These are phyloP conservation scores for Populus tomentosa DNA, from an alignment of 441 rosid genomes.

Conservation along the genomic window DNA sequence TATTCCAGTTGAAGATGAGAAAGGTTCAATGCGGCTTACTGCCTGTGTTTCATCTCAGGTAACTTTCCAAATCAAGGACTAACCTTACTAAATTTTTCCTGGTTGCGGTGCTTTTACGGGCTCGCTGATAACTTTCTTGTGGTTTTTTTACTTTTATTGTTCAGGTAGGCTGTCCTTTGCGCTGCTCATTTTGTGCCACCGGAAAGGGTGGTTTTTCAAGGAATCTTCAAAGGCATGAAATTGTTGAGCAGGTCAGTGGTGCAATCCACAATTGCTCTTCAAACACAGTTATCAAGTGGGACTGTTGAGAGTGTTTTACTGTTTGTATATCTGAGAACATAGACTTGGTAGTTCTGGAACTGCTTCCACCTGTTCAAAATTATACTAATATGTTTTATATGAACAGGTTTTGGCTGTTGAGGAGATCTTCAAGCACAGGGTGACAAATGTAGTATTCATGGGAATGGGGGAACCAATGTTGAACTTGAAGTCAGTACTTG, in stretches of 20 bases:
- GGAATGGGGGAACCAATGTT: slow-evolving; percentile 99
- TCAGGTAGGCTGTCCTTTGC: slow-evolving; percentile 94
- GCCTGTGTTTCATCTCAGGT: slow-evolving; percentile 98
- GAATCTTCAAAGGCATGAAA: slow-evolving; percentile 85
- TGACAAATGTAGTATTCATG: slow-evolving; percentile 95
- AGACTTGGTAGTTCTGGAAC: background rate
- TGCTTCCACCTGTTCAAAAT: background rate
- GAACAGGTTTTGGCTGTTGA: slow-evolving; percentile 83
- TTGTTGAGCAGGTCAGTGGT: slow-evolving; percentile 73
- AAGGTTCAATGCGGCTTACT: slow-evolving; percentile 78
- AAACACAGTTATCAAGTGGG: background rate
- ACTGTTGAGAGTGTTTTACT: background rate
- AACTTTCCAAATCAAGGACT: slow-evolving; percentile 1
- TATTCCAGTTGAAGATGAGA: slow-evolving; percentile 67
- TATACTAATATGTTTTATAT: background rate
- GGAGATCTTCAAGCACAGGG: slow-evolving; percentile 86
- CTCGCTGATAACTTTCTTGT: background rate
- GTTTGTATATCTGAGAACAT: background rate
- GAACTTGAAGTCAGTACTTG: slow-evolving; percentile 83
- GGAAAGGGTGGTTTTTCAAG: slow-evolving; percentile 97
- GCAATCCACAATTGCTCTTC: slow-evolving; percentile 1
- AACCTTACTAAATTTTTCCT: background rate
- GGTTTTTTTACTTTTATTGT: slow-evolving; percentile 6
- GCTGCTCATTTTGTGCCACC: slow-evolving; percentile 97
- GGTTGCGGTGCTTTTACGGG: background rate